phyloP scores from a whole-genome alignment of 1,284 basidiomycete genomes.

The Malassezia sympodialis region DNA sequence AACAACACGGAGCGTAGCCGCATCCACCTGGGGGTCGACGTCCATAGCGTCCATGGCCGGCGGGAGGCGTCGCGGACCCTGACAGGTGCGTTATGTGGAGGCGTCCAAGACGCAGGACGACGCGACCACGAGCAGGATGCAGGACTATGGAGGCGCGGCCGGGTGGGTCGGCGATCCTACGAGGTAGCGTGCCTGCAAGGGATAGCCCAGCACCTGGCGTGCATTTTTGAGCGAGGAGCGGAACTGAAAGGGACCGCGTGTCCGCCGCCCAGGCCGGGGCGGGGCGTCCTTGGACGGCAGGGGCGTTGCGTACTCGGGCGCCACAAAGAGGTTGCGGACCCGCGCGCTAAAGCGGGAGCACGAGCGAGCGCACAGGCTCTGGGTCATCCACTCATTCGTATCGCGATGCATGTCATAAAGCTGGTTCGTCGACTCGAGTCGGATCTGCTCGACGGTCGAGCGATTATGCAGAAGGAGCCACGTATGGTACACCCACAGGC shows the following conservation, averaged over 20 bases:
- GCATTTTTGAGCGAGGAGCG: background rate
- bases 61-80: no score
- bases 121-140: background rate
- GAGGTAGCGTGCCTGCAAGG: background rate
- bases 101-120: background rate
- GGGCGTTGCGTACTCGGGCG: slow-evolving; percentile 6
- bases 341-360: background rate
- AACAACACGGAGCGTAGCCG: slow-evolving; percentile 8
- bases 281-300: background rate
- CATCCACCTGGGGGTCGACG: slow-evolving; percentile 4
- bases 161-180: background rate
- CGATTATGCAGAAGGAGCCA: slow-evolving; percentile 35
- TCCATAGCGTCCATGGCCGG: background rate
- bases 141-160: background rate
- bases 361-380: background rate
- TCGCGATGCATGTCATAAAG: slow-evolving; percentile 29
- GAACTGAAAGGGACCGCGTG: slow-evolving; percentile 7
- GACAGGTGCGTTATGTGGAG: slow-evolving; percentile 1
- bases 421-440: slow-evolving; percentile 27
- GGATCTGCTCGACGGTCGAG: slow-evolving; percentile 46
- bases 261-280: background rate
- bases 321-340: slow-evolving; percentile 5
- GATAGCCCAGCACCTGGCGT: slow-evolving; percentile 3
- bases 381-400: background rate
- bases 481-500: slow-evolving; percentile 37